Conservation (phyloP, 139 green algal genomes). For the Mychonastes homosphaera region DNA sequence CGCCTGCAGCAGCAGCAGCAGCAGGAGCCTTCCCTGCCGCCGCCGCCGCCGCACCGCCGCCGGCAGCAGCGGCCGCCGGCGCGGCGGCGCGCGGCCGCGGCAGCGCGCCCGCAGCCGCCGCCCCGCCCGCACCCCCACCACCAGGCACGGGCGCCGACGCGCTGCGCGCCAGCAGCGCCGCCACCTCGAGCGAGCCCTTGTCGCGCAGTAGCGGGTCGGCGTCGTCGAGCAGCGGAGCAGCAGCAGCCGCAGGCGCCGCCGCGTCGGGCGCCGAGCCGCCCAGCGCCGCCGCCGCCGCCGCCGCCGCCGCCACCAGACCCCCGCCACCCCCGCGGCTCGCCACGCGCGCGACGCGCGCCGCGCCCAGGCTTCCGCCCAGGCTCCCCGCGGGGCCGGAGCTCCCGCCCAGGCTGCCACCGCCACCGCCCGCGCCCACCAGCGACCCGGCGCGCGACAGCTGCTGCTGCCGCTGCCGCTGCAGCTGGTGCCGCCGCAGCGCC, state of each 20-base stretch:
- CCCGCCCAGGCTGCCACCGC: not conserved
- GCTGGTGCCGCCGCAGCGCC: slow-evolving; percentile 1
- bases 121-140: not conserved
- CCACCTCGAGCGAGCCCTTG: slow-evolving; percentile 16
- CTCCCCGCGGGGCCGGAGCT: too few relatives aligned
- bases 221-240: too few relatives aligned
- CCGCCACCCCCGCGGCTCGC: too few relatives aligned
- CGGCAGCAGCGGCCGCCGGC: not conserved
- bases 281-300: too few relatives aligned
- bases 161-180: slow-evolving; percentile 12
- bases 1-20: not conserved
- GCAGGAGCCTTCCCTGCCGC: not conserved
- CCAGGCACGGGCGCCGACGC: not conserved
- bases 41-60: not conserved
- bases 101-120: not conserved
- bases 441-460: slow-evolving; percentile 6
- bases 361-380: too few relatives aligned
- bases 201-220: too few relatives aligned
- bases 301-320: too few relatives aligned
- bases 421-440: not conserved
- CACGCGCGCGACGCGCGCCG: too few relatives aligned
- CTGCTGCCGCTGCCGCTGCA: slow-evolving; percentile 3
- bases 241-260: too few relatives aligned
- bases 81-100: not conserved
- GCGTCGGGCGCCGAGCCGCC: too few relatives aligned